phyloP scores from a whole-genome alignment of 1,139 yeast species.

The Candida sanyaensis region DNA sequence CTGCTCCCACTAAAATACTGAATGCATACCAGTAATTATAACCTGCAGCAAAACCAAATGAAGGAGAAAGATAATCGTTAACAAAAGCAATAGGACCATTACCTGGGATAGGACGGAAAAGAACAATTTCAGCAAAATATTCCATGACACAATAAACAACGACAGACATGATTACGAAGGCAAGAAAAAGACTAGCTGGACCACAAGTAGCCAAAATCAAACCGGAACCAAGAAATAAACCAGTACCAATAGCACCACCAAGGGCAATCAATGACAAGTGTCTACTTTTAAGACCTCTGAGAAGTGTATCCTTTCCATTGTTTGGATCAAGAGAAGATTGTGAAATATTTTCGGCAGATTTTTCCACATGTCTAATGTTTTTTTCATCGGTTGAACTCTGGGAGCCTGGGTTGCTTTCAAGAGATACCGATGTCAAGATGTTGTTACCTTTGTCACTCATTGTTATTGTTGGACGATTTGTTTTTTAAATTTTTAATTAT shows the following conservation, averaged over 20 bases:
- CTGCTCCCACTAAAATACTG: constrained; percentile 50
- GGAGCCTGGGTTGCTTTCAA: neutral
- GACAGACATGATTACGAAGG: constrained; percentile 50
- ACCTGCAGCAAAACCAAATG: constrained; percentile 51
- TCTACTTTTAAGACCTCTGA: constrained; percentile 39
- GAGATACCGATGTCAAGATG: neutral
- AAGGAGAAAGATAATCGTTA: constrained; percentile 34
- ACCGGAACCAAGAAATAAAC: constrained; percentile 51
- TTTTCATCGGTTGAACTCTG: neutral
- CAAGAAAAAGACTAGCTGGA: constrained; percentile 53
- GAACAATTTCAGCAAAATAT: constrained; percentile 62
- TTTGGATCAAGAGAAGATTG: neutral
- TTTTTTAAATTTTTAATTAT: too few relatives aligned
- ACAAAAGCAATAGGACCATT: constrained; percentile 43
- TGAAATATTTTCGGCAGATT: neutral
- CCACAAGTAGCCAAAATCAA: constrained; percentile 47
- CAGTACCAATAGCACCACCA: constrained; percentile 46
- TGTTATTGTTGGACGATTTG: too few relatives aligned
- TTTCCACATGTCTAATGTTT: neutral
- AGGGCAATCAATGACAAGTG: constrained; percentile 40
- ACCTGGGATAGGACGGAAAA: constrained; percentile 55
- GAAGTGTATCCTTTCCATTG: constrained; percentile 19
- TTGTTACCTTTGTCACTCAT: too few relatives aligned
- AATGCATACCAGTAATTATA: constrained; percentile 53
- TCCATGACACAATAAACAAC: constrained; percentile 60